Evolutionary conservation across 2,329 filamentous ascomycete species (phyloP).

Genomic region (Graphilbum ipis-grandicollis): DNA sequence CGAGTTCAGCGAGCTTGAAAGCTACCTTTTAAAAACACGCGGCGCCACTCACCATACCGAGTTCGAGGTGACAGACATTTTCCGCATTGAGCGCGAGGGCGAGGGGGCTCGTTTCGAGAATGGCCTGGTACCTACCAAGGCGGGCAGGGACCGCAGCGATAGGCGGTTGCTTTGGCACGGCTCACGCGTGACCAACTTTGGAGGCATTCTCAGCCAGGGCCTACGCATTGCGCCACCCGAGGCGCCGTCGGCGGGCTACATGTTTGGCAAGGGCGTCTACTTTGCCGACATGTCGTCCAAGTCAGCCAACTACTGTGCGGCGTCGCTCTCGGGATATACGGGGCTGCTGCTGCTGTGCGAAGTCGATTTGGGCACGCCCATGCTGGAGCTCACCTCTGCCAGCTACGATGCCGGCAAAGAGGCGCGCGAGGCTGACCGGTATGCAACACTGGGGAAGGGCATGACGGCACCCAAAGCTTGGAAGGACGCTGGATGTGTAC

Average conservation of each 20-base stretch:
- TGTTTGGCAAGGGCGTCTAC: constrained; percentile 86
- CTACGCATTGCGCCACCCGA: constrained; percentile 79
- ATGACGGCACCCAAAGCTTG: constrained; percentile 44
- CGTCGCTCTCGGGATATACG: constrained; percentile 43
- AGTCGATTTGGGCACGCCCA: constrained; percentile 61
- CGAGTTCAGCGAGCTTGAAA: constrained; percentile 48
- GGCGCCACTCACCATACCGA: constrained; percentile 46
- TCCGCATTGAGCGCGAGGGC: constrained; percentile 61
- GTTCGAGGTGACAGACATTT: constrained; percentile 56
- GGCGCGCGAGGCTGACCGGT: constrained; percentile 40
- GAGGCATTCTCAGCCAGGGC: constrained; percentile 73
- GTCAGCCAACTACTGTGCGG: constrained; percentile 59
- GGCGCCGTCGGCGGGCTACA: constrained; percentile 64
- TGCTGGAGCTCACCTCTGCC: constrained; percentile 41
- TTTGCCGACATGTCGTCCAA: constrained; percentile 75
- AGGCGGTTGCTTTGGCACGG: constrained; percentile 77
- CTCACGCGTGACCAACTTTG: constrained; percentile 67
- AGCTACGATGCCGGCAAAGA: constrained; percentile 46
- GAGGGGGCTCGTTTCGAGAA: constrained; percentile 52
- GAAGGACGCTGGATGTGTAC: constrained; percentile 57
- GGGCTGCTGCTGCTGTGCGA: constrained; percentile 71
- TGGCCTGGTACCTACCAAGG: constrained; percentile 19
- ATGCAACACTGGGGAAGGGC: constrained; percentile 58
- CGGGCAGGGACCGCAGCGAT: constrained; percentile 16
- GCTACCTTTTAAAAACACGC: constrained; percentile 50